Base-by-base conservation (phyloP, 805 yeast species). In the Candida ovalis region DNA sequence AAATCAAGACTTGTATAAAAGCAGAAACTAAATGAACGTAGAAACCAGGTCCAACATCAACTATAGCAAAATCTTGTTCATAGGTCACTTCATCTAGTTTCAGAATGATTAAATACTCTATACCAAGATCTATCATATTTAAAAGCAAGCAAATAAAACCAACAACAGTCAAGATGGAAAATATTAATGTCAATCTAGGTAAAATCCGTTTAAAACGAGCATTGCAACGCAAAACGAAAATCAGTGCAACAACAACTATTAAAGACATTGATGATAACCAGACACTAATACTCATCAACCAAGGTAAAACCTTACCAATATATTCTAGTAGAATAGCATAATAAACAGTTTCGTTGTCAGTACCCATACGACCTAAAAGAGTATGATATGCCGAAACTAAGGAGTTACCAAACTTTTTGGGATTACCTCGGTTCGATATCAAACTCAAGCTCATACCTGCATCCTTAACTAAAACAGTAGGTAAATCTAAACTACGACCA, bases 391-490 rank as follows among this genome's bases (percentile, higher is more conserved):
- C 71, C 10, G 62, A 54, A 13, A 69, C 72, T 49, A 76, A 66
- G 22, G 75, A 67, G 19, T 70, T 64, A 2, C 78, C 75, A 52
- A 74, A 61, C 10, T 57, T 59, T 2, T 60, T 61, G 4, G 75
- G 63, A 52, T 75, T 68, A 5, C 73, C 68, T 47, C 69, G 58
- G 42, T 66, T 65, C 3, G 80, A 70, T 23, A 73, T 59, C 23
- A 60, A 58, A 9, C 73, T 75, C 37, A 76, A 61, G 52, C 74
- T 80, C 2, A 63, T 64, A 3, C 80, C 81, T 12, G 81, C 69
- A 60, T 80, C 85, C 47, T 73, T 67, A 10, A 78, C 67, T 15
- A 78, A 61, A 13, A 74, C 73, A 7, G 77, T 66, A 8, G 75
- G 61, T 15, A 78, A 54, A 57, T 80, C 82, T 47, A 77, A 59